Conservation (phyloP, 495 filamentous ascomycete genomes). For the Peziza echinospora region DNA sequence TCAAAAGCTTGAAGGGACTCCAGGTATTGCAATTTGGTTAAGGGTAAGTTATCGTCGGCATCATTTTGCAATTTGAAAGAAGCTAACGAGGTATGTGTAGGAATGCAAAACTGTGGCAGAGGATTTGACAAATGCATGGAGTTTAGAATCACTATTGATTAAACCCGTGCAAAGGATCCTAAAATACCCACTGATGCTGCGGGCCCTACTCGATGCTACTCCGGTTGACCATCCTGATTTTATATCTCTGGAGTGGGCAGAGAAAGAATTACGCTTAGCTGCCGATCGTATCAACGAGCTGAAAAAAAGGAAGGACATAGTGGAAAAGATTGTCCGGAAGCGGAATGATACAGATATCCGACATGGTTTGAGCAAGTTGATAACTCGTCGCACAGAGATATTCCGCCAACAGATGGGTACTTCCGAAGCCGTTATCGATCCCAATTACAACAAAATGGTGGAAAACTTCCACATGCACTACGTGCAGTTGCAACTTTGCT, state of each 20-base stretch:
- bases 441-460: slow-evolving; percentile 49
- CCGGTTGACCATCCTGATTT: slow-evolving; percentile 65
- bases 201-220: slow-evolving; percentile 55
- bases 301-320: slow-evolving; percentile 74
- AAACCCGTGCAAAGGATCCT: slow-evolving; percentile 85
- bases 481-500: slow-evolving; percentile 68
- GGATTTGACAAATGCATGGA: slow-evolving; percentile 81
- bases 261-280: slow-evolving; percentile 42
- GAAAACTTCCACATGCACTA: slow-evolving; percentile 45
- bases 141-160: slow-evolving; percentile 77
- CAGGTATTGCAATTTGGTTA: slow-evolving; percentile 69
- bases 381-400: slow-evolving; percentile 69
- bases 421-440: slow-evolving; percentile 50
- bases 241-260: slow-evolving; percentile 38
- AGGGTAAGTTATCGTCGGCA: slow-evolving; percentile 20
- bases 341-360: slow-evolving; percentile 79
- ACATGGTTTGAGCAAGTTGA: slow-evolving; percentile 60
- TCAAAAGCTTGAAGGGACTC: slow-evolving; percentile 44
- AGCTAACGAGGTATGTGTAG: slow-evolving; percentile 15
- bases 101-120: slow-evolving; percentile 75
- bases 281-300: slow-evolving; percentile 74
- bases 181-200: slow-evolving; percentile 75
- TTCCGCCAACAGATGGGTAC: slow-evolving; percentile 43
- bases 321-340: slow-evolving; percentile 73
- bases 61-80: background rate